Conservation (phyloP, 192 early-diverging fungal species). For the Globomyces pollinis-pini region DNA sequence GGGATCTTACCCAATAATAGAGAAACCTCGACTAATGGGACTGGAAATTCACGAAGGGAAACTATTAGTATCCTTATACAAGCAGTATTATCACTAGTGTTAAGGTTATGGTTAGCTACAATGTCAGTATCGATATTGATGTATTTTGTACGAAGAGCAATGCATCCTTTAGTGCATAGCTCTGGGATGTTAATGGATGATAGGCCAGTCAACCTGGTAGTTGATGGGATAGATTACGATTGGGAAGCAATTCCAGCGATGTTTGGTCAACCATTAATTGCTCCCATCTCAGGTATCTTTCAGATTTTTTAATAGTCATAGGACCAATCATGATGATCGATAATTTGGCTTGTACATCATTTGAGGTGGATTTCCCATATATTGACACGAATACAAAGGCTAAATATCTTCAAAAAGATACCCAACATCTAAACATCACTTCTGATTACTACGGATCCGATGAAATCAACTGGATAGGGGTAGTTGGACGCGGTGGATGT, state of each 20-base stretch:
- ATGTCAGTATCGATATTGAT: slow-evolving; percentile 3
- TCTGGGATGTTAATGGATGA: neutral
- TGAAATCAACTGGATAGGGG: no score
- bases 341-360: neutral
- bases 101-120: slow-evolving; percentile 5
- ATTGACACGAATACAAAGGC: neutral
- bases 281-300: neutral
- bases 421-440: no score
- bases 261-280: neutral
- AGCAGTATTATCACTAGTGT: neutral
- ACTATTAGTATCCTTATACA: no score
- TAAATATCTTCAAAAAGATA: slow-evolving; percentile 1
- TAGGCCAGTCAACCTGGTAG: neutral
- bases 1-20: no score
- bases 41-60: no score
- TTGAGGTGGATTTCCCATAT: neutral
- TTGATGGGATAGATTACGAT: neutral
- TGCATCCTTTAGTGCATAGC: slow-evolving; percentile 5
- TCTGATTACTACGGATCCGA: no score
- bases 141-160: slow-evolving; percentile 9
- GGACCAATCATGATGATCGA: neutral
- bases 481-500: slow-evolving; percentile 32
- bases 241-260: slow-evolving; percentile 2
- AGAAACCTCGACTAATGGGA: no score
- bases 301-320: neutral